Percentiles rank a stretch among this genome's conserved stretches.
phyloP scores from a whole-genome alignment of 768 basidiomycete genomes.

The Panaeolus papilionaceus region DNA sequence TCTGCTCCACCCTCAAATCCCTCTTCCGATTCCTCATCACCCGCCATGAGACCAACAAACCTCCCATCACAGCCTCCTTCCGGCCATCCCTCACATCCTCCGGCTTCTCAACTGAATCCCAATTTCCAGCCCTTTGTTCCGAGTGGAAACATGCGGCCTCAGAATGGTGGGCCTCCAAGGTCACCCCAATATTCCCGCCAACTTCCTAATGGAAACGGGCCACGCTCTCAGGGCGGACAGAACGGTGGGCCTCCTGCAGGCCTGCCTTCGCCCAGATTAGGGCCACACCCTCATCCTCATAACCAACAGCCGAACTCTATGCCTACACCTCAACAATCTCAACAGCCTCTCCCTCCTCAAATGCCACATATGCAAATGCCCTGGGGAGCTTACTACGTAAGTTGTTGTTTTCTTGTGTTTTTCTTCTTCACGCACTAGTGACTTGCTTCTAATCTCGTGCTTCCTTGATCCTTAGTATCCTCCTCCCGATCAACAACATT shows the following conservation, averaged over 20 bases:
- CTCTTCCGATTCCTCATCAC: slow-evolving; percentile 61
- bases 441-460: neutral
- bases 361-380: slow-evolving; percentile 46
- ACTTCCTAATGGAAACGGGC: slow-evolving; percentile 64
- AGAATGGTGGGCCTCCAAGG: slow-evolving; percentile 57
- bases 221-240: slow-evolving; percentile 63
- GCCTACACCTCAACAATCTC: slow-evolving; percentile 40
- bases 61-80: slow-evolving; percentile 56
- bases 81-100: slow-evolving; percentile 38
- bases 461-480: slow-evolving; percentile 41
- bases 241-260: slow-evolving; percentile 60
- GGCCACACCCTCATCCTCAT: slow-evolving; percentile 53
- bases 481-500: slow-evolving; percentile 49
- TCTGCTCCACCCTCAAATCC: slow-evolving; percentile 58
- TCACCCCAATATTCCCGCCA: slow-evolving; percentile 71
- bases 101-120: slow-evolving; percentile 50
- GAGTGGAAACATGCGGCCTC: slow-evolving; percentile 46
- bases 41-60: slow-evolving; percentile 57
- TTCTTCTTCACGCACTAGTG: slow-evolving; percentile 18
- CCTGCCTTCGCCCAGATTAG: slow-evolving; percentile 74
- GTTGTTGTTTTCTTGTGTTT: slow-evolving; percentile 33
- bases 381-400: slow-evolving; percentile 64
- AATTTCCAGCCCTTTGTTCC: slow-evolving; percentile 59
- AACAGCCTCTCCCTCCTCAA: slow-evolving; percentile 29
- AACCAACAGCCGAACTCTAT: slow-evolving; percentile 54